Percentiles rank a stretch among this genome's conserved stretches.
phyloP scores from a whole-genome alignment of 129 eudicot genomes.

The Flaveria ramosissima region DNA sequence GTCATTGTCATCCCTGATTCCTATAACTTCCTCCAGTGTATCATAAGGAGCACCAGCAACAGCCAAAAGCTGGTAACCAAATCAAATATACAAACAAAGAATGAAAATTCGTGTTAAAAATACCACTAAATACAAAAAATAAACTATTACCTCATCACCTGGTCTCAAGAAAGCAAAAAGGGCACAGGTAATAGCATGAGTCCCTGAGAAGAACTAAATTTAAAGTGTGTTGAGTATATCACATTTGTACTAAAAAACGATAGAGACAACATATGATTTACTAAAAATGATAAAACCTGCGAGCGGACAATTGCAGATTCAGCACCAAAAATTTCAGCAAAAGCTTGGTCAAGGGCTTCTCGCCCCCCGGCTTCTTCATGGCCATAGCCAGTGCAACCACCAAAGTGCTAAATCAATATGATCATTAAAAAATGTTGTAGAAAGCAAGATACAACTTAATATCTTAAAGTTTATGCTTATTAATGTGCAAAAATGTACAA shows the following conservation, averaged over 20 bases:
- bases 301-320: conserved; percentile 93
- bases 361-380: conserved; percentile 99
- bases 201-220: conserved; percentile 86
- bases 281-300: conserved; percentile 54
- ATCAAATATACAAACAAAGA: conserved; percentile 17
- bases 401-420: conserved; percentile 65
- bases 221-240: conserved; percentile 15
- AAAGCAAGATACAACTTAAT: neutral
- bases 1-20: conserved; percentile 73
- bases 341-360: conserved; percentile 89
- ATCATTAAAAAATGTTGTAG: neutral
- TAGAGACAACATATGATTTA: conserved; percentile 14
- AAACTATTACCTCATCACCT: conserved; percentile 76
- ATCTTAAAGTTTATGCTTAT: neutral
- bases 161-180: conserved; percentile 94
- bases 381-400: conserved; percentile 98
- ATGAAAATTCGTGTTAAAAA: neutral
- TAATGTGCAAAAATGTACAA: neutral
- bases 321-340: conserved; percentile 96
- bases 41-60: conserved; percentile 99
- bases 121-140: neutral
- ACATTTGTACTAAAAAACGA: neutral
- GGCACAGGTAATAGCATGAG: conserved; percentile 98
- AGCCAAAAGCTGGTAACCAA: conserved; percentile 78
- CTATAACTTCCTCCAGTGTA: conserved; percentile 96